Evolutionary conservation across 2,329 filamentous ascomycete genomes (phyloP), one percentile per base, ranked within the genome.

Genomic region (Arachnomyces sp.): DNA sequence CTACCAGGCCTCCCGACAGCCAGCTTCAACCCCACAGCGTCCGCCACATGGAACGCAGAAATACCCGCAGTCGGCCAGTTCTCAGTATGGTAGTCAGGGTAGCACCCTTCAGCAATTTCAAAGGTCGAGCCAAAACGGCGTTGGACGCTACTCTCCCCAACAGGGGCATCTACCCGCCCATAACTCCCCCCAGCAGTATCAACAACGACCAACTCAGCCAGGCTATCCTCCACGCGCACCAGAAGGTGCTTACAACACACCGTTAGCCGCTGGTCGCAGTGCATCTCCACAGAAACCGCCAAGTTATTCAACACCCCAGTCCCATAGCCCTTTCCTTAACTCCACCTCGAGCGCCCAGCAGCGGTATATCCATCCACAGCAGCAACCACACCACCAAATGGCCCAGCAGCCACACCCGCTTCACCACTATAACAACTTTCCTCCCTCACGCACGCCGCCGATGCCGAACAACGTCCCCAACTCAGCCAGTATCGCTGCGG

Each of bases 31-130:
- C 32, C 51, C 57, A 8, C 62, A 63, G 42, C 60, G 65, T 12
- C 55, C 62, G 18, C 53, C 50, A 11, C 66, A 60, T 43, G 46
- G 44, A 13, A 48, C 56, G 36, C 55, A 57, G 12, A 58, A 59
- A 29, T 65, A 62, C 41, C 46, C 61, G 28, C 56, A 62, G 38
- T 39, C 52, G 15, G 53, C 44, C 7, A 52, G 55, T 11, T 34
- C 35, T 28, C 39, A 31, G 59, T 60, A 45, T 66, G 21, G 58
- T 46, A 58, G 44, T 40, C 60, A 59, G 39, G 53, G 47, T 17
- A 58, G 50, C 36, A 59, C 60, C 34, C 54, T 58, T n/a, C 57
- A 57, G 32, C 65, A 63, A 43, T 65, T 63, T 44, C 65, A 67
- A 47, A 60, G 67, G 12, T 51, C 62, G 13, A 45, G 48, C 11